Conservation (phyloP, 1,284 basidiomycete species). For the Erythrobasidium hasegawianum region DNA sequence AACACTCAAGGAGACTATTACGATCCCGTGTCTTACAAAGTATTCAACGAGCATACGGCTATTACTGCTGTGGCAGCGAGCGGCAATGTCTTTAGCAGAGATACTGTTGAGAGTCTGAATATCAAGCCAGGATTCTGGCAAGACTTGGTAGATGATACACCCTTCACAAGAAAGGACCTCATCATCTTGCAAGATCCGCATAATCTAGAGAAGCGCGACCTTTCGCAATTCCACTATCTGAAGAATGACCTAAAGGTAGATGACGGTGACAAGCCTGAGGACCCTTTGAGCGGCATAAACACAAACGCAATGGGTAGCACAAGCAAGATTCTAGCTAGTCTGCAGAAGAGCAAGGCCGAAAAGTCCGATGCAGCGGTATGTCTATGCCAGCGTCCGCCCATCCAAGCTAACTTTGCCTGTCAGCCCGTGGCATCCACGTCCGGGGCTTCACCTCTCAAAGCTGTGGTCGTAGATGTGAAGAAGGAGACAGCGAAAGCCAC, state of each 20-base stretch:
- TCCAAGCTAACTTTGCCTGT: slow-evolving; percentile 5
- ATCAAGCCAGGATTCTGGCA: slow-evolving; percentile 65
- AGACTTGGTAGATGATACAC: slow-evolving; percentile 79
- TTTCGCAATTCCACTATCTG: slow-evolving; percentile 47
- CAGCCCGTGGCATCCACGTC: too few species aligned
- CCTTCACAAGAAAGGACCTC: slow-evolving; percentile 80
- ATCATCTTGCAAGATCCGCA: slow-evolving; percentile 65
- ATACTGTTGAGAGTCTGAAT: slow-evolving; percentile 61
- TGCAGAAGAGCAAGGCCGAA: slow-evolving; percentile 13
- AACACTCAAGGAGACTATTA: slow-evolving; percentile 46
- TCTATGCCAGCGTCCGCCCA: slow-evolving; percentile 24
- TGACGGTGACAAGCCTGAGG: slow-evolving; percentile 39
- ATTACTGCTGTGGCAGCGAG: slow-evolving; percentile 51
- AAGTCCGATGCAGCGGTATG: background rate
- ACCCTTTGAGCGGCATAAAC: slow-evolving; percentile 46
- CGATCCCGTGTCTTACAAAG: slow-evolving; percentile 53
- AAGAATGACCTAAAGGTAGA: slow-evolving; percentile 45
- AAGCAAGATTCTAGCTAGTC: slow-evolving; percentile 40
- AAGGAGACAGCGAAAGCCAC: slow-evolving; percentile 11
- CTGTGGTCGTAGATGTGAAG: slow-evolving; percentile 14
- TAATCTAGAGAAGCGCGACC: slow-evolving; percentile 45
- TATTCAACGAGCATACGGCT: slow-evolving; percentile 55
- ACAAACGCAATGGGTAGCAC: slow-evolving; percentile 47
- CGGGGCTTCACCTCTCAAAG: too few species aligned
- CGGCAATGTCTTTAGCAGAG: slow-evolving; percentile 84